Conservation (phyloP, 352 stramenopile species). For the Plasmopara viticola region DNA sequence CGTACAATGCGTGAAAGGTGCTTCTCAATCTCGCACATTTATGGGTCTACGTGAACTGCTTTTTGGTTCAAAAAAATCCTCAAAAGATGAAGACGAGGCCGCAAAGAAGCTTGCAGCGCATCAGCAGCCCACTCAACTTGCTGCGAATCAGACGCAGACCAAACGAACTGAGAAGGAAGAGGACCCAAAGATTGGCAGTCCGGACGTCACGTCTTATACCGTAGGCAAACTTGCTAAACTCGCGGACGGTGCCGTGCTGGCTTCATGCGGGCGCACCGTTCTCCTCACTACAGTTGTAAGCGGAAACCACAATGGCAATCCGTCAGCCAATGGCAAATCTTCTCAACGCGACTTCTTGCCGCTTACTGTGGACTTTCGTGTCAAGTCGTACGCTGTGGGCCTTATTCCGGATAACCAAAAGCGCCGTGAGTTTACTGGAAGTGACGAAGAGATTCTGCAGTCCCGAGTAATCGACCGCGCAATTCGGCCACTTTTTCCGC, state of each 20-base stretch:
- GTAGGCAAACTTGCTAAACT: constrained; percentile 79
- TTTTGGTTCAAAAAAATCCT: constrained; percentile 47
- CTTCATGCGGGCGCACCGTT: constrained; percentile 74
- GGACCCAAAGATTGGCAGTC: constrained; percentile 40
- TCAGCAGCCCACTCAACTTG: not conserved
- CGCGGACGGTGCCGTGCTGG: constrained; percentile 81
- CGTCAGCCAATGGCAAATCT: constrained; percentile 10
- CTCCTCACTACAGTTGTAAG: constrained; percentile 85
- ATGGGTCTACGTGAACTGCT: constrained; percentile 60
- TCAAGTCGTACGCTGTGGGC: constrained; percentile 83
- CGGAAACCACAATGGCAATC: constrained; percentile 32
- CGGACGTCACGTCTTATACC: constrained; percentile 46
- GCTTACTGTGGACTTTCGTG: constrained; percentile 92
- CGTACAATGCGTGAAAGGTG: constrained; percentile 3
- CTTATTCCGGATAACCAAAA: constrained; percentile 85
- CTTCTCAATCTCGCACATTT: constrained; percentile 41
- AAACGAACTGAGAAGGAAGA: constrained; percentile 13
- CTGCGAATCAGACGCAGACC: constrained; percentile 4
- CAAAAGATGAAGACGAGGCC: constrained; percentile 15
- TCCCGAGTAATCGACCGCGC: constrained; percentile 95
- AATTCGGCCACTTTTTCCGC: constrained; percentile 91
- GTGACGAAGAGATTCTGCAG: constrained; percentile 94
- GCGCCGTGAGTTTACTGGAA: constrained; percentile 85
- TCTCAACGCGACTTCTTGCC: constrained; percentile 71
- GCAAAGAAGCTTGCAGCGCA: constrained; percentile 3